A percentile compares a stretch with the other conserved stretches of the same genome.
Conservation (phyloP, 805 yeast genomes). For the Cyberlindnera meyerae region DNA sequence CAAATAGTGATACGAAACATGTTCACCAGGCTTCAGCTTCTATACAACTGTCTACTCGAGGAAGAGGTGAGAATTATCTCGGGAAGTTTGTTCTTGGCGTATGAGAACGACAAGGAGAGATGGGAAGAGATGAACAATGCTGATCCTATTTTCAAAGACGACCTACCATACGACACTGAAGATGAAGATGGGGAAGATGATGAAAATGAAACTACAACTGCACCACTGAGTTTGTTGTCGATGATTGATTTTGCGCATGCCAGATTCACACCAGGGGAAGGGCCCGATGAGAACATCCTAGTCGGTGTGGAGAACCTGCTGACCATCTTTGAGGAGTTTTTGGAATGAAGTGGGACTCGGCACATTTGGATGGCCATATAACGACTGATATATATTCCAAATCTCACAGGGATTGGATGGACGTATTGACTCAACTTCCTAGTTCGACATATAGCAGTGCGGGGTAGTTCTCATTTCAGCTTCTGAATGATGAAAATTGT, state of each 20-base stretch:
- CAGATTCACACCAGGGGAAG: slow-evolving; percentile 51
- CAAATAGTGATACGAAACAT: slow-evolving; percentile 41
- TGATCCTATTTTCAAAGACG: slow-evolving; percentile 38
- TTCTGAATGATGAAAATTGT: too few species aligned
- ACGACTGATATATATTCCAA: not conserved
- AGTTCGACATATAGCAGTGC: too few species aligned
- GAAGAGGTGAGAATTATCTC: slow-evolving; percentile 64
- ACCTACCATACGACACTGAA: slow-evolving; percentile 28
- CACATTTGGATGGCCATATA: not conserved
- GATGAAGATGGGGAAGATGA: slow-evolving; percentile 32
- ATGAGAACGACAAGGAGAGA: slow-evolving; percentile 57
- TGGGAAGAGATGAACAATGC: slow-evolving; percentile 43
- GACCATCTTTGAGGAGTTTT: slow-evolving; percentile 30
- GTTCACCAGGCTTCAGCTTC: slow-evolving; percentile 53
- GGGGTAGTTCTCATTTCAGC: too few species aligned
- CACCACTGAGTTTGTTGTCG: slow-evolving; percentile 52
- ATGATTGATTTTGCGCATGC: slow-evolving; percentile 93
- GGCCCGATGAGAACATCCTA: slow-evolving; percentile 67
- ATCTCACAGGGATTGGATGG: too few species aligned
- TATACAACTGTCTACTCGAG: slow-evolving; percentile 60
- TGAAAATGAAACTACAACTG: slow-evolving; percentile 23
- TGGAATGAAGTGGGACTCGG: not conserved
- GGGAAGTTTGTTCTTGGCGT: slow-evolving; percentile 67
- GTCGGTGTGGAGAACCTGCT: slow-evolving; percentile 66
- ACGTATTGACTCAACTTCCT: too few species aligned